These are phyloP conservation scores for Coemansia sp. DNA, from an alignment of 192 early-diverging fungal species.

Conservation along the genomic window DNA sequence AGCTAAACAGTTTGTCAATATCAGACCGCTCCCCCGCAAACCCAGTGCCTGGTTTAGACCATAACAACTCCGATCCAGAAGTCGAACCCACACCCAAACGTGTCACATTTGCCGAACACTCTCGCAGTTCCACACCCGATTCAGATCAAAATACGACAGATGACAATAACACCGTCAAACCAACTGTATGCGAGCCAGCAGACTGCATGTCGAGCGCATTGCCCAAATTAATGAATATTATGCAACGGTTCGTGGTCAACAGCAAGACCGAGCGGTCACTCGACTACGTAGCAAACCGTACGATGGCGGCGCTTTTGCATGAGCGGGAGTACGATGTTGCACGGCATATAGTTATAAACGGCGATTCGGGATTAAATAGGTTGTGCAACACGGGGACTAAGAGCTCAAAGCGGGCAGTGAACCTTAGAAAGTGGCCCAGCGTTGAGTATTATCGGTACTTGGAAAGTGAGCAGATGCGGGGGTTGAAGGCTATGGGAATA, in stretches of 20 bases:
- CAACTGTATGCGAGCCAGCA: background rate
- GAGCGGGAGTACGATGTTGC: slow-evolving; percentile 19
- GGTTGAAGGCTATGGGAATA: slow-evolving; percentile 14
- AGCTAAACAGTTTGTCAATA: background rate
- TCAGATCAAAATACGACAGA: background rate
- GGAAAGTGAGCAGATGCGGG: background rate
- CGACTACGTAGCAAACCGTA: slow-evolving; percentile 13
- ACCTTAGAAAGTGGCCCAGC: slow-evolving; percentile 20
- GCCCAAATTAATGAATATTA: background rate
- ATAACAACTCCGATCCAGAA: background rate
- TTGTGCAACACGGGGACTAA: background rate
- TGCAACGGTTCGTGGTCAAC: background rate
- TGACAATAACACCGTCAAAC: background rate
- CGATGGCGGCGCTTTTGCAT: slow-evolving; percentile 17
- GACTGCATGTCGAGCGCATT: background rate
- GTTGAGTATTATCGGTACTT: slow-evolving; percentile 18
- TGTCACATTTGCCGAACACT: background rate
- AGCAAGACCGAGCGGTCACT: background rate
- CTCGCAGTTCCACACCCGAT: background rate
- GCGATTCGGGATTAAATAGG: slow-evolving; percentile 4
- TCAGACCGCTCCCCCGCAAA: background rate
- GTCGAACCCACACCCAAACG: background rate
- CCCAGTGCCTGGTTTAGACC: too few relatives aligned
- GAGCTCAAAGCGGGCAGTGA: background rate
- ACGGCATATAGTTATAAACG: slow-evolving; percentile 20